Percentiles rank a stretch among this genome's conserved stretches.
Conservation (phyloP, 208 protist genomes). For the Acanthamoeba royreba region DNA sequence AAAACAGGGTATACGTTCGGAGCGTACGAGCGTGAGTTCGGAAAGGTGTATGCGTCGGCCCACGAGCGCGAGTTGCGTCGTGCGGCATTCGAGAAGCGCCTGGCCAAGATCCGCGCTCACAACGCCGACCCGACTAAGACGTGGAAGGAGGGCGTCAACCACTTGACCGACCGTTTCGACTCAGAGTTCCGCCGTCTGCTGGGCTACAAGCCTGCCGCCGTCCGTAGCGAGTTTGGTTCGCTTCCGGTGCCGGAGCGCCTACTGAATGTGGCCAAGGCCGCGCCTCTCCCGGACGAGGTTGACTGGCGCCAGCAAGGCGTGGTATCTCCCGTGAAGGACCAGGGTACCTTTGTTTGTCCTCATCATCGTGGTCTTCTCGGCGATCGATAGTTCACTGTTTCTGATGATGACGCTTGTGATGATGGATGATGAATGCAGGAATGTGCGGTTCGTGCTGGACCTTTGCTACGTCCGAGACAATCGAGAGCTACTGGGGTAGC, state of each 20-base stretch:
- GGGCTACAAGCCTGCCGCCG: neutral
- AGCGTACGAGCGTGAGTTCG: conserved; percentile 36
- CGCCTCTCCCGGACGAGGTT: neutral
- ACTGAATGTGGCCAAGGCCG: neutral
- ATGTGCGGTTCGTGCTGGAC: conserved; percentile 57
- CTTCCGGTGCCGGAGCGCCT: neutral
- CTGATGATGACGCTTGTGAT: neutral
- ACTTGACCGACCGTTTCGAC: conserved; percentile 44
- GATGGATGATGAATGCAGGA: neutral
- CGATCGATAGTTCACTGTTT: neutral
- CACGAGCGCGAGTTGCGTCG: neutral
- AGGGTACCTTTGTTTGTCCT: conserved; percentile 1
- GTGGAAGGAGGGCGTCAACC: conserved; percentile 55
- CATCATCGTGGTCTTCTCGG: neutral
- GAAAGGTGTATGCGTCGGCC: neutral
- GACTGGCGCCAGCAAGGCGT: conserved; percentile 61
- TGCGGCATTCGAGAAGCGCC: conserved; percentile 14
- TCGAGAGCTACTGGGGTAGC: conserved; percentile 56
- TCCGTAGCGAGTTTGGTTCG: neutral
- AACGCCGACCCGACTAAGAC: conserved; percentile 52
- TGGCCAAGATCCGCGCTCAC: conserved; percentile 41
- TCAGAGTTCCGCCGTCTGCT: neutral
- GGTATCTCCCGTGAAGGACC: conserved; percentile 65
- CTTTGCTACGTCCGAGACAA: conserved; percentile 54
- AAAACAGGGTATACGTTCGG: conserved; percentile 27